phyloP scores from a whole-genome alignment of 805 yeast genomes.

The Barnettozyma wickerhamii region DNA sequence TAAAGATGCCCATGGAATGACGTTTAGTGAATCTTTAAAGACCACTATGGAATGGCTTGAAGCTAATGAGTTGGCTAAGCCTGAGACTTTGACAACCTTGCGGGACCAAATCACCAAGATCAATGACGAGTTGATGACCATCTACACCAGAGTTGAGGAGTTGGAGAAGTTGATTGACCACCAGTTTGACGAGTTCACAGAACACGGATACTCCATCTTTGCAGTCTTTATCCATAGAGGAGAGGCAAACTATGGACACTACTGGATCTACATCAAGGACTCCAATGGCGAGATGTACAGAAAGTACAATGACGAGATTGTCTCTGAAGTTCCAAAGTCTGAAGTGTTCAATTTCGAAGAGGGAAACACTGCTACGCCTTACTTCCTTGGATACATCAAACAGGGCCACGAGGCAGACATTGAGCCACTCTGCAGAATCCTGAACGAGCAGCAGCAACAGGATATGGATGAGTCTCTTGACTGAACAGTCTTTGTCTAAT shows the following conservation, averaged over 20 bases:
- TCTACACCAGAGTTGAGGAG: slow-evolving; percentile 38
- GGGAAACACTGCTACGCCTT: slow-evolving; percentile 89
- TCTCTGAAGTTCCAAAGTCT: slow-evolving; percentile 66
- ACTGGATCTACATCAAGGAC: slow-evolving; percentile 92
- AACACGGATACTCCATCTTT: slow-evolving; percentile 75
- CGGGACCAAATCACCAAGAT: slow-evolving; percentile 43
- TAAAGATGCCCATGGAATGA: slow-evolving; percentile 46
- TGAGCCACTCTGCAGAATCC: slow-evolving; percentile 58
- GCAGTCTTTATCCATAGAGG: slow-evolving; percentile 95
- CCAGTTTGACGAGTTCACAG: slow-evolving; percentile 59
- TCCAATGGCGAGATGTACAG: slow-evolving; percentile 63
- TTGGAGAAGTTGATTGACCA: slow-evolving; percentile 46
- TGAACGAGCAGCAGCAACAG: neutral
- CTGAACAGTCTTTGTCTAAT: neutral
- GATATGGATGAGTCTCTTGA: neutral
- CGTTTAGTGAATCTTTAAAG: slow-evolving; percentile 47
- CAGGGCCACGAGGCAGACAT: slow-evolving; percentile 53
- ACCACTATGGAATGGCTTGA: slow-evolving; percentile 56
- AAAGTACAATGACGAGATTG: slow-evolving; percentile 92
- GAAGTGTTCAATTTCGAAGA: slow-evolving; percentile 64
- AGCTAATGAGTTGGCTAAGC: slow-evolving; percentile 35
- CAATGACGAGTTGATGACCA: slow-evolving; percentile 38
- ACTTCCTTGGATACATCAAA: slow-evolving; percentile 79
- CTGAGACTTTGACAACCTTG: slow-evolving; percentile 44
- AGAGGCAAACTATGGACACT: slow-evolving; percentile 94